These are phyloP conservation scores for Centrapalus pauciflorus DNA, from an alignment of 129 eudicot genomes.

Conservation along the genomic window DNA sequence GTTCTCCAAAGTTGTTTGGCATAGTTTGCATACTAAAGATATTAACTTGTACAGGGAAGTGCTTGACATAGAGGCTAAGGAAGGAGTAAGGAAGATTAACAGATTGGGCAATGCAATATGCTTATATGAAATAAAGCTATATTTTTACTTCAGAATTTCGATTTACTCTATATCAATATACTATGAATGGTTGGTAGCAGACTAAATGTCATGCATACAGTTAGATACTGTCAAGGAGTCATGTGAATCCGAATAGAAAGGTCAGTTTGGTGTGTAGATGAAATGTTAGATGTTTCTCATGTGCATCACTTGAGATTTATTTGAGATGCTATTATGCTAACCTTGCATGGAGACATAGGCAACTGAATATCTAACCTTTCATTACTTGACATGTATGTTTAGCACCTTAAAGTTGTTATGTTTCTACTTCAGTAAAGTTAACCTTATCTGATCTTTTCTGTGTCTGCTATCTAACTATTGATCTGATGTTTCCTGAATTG, in stretches of 20 bases:
- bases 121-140: background rate
- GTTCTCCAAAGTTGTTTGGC: background rate
- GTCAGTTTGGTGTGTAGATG: background rate
- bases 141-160: background rate
- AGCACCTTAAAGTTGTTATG: background rate
- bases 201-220: background rate
- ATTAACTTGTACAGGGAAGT: background rate
- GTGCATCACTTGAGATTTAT: background rate
- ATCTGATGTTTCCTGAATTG: too few relatives aligned
- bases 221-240: background rate
- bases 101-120: background rate
- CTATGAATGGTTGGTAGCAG: background rate
- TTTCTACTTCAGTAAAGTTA: background rate
- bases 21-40: background rate
- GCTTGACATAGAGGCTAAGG: background rate
- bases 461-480: background rate
- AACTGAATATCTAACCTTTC: background rate
- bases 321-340: background rate
- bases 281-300: background rate
- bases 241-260: too few relatives aligned
- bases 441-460: background rate
- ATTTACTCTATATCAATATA: background rate
- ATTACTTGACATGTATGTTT: too few relatives aligned
- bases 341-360: background rate
- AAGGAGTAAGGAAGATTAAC: too few relatives aligned